Conservation (phyloP, 208 protist genomes). For the Leishmania tropica region DNA sequence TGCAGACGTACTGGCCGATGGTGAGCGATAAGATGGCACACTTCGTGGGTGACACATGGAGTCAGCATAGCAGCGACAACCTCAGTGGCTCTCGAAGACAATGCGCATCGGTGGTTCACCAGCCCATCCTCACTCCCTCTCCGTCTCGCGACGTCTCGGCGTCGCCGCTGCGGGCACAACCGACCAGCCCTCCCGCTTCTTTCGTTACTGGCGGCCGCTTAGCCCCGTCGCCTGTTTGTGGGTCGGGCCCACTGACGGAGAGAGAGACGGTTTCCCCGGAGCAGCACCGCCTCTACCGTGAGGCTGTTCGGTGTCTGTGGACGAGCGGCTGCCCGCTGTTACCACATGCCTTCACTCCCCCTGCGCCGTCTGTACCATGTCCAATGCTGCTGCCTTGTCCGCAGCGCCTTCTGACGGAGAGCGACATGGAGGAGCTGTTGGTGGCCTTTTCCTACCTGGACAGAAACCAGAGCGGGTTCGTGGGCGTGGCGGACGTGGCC, state of each 20-base stretch:
- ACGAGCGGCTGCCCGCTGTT: neutral
- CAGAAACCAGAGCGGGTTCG: slow-evolving; percentile 11
- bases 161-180: neutral
- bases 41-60: slow-evolving; percentile 19
- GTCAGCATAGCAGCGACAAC: slow-evolving; percentile 20
- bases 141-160: slow-evolving; percentile 18
- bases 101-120: neutral
- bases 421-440: slow-evolving; percentile 21
- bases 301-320: slow-evolving; percentile 22
- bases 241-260: neutral
- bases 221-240: neutral
- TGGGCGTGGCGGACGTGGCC: slow-evolving; percentile 9
- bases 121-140: slow-evolving; percentile 12
- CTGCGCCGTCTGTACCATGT: neutral
- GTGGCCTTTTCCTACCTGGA: slow-evolving; percentile 20
- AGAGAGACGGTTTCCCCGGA: neutral
- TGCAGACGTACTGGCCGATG: slow-evolving; percentile 33
- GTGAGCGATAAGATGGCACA: slow-evolving; percentile 32
- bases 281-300: slow-evolving; percentile 28
- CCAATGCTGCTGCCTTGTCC: slow-evolving; percentile 2
- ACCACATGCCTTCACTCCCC: neutral
- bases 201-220: neutral
- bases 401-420: slow-evolving; percentile 17
- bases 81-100: neutral
- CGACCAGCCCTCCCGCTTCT: neutral